Evolutionary conservation across 2,329 filamentous ascomycete species (phyloP).

Genomic region (Coniella vitis): DNA sequence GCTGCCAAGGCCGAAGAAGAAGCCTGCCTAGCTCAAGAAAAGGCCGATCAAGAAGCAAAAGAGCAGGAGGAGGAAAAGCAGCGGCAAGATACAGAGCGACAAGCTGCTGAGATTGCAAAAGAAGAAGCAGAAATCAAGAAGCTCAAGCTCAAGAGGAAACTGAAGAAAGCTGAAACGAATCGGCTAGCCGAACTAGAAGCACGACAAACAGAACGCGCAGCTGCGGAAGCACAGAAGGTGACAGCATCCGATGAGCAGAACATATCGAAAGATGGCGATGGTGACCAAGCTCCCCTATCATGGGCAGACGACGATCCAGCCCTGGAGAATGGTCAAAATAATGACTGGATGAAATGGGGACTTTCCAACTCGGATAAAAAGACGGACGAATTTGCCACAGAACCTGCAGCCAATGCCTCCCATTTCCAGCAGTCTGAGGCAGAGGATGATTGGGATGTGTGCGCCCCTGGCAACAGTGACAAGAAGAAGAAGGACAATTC

Average conservation of each 20-base stretch:
- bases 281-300: background rate
- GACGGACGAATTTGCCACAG: slow-evolving; percentile 30
- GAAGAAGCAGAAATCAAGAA: slow-evolving; percentile 11
- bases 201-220: slow-evolving; percentile 9
- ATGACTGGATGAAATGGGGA: slow-evolving; percentile 16
- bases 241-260: slow-evolving; percentile 22
- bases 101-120: slow-evolving; percentile 8
- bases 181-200: slow-evolving; percentile 11
- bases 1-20: slow-evolving; percentile 9
- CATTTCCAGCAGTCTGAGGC: slow-evolving; percentile 15
- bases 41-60: slow-evolving; percentile 9
- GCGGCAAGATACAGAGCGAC: slow-evolving; percentile 3
- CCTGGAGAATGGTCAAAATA: background rate
- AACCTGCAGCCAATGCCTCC: slow-evolving; percentile 18
- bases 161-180: slow-evolving; percentile 7
- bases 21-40: slow-evolving; percentile 1
- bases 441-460: slow-evolving; percentile 23
- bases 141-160: slow-evolving; percentile 14
- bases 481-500: slow-evolving; percentile 21
- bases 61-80: slow-evolving; percentile 10
- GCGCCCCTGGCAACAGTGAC: slow-evolving; percentile 22
- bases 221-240: slow-evolving; percentile 8
- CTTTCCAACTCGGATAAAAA: slow-evolving; percentile 29
- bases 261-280: slow-evolving; percentile 14
- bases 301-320: slow-evolving; percentile 14